Evolutionary conservation across 768 basidiomycete genomes (phyloP).

Genomic region (Serendipita sp.): DNA sequence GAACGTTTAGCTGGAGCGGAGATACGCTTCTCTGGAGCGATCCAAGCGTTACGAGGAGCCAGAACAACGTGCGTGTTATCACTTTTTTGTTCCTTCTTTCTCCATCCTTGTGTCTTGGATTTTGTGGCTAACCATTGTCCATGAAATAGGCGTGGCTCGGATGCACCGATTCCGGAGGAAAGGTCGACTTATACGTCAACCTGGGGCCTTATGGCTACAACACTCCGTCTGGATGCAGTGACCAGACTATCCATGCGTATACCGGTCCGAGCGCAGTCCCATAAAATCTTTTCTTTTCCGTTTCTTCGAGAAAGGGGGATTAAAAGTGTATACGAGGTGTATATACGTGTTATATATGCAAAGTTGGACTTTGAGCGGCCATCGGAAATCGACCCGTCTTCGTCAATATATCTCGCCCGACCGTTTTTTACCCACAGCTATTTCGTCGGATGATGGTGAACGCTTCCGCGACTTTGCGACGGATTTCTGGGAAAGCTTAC

Average conservation of each 20-base stretch:
- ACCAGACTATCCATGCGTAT: constrained; percentile 3
- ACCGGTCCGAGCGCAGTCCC: background rate
- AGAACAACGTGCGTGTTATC: background rate
- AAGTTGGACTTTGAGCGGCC: too few relatives aligned
- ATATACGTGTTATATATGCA: too few relatives aligned
- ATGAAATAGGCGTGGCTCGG: background rate
- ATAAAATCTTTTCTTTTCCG: background rate
- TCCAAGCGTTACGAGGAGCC: background rate
- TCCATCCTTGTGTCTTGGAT: background rate
- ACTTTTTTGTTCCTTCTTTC: background rate
- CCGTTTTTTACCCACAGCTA: too few relatives aligned
- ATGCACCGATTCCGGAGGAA: background rate
- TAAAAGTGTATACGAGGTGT: too few relatives aligned
- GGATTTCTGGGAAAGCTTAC: too few relatives aligned
- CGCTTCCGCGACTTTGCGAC: too few relatives aligned
- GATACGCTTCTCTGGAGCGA: background rate
- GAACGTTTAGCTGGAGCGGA: constrained; percentile 4
- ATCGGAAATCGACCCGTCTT: too few relatives aligned
- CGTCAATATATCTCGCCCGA: too few relatives aligned
- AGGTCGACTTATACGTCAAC: background rate
- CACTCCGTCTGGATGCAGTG: constrained; percentile 1
- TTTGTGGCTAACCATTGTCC: background rate
- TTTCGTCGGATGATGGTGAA: too few relatives aligned
- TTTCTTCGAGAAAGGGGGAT: too few relatives aligned
- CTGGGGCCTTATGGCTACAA: background rate